phyloP scores from a whole-genome alignment of 2,329 filamentous ascomycete genomes.

The Botrytis fragariae region DNA sequence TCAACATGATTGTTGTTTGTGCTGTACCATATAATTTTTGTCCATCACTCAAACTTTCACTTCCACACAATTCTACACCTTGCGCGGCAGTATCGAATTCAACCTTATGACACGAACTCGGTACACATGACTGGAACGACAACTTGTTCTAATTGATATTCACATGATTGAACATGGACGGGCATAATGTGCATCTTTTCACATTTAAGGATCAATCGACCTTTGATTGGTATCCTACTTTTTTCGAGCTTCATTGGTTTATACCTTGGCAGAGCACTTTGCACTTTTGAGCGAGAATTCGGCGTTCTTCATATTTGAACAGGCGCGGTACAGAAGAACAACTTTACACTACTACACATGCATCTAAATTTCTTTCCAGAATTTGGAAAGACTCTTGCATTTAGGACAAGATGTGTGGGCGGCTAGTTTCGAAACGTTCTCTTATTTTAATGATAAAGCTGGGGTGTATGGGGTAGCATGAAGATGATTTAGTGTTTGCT shows the following conservation, averaged over 20 bases:
- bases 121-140: constrained; percentile 20
- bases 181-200: constrained; percentile 34
- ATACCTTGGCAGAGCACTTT: constrained; percentile 25
- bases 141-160: constrained; percentile 25
- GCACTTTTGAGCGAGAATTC: constrained; percentile 31
- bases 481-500: constrained; percentile 20
- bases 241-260: constrained; percentile 22
- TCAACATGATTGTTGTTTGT: constrained; percentile 8
- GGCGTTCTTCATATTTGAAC: constrained; percentile 18
- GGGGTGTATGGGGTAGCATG: constrained; percentile 16
- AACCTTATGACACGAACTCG: neutral
- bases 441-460: constrained; percentile 23
- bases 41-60: neutral
- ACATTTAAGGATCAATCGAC: constrained; percentile 17
- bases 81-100: neutral
- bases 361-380: constrained; percentile 25
- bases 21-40: neutral
- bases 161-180: constrained; percentile 31
- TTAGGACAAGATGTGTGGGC: constrained; percentile 18
- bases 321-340: constrained; percentile 16
- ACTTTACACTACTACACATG: constrained; percentile 23
- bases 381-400: constrained; percentile 24
- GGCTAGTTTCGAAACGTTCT: constrained; percentile 20
- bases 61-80: neutral
- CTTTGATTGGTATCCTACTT: constrained; percentile 24